Evolutionary conservation across 805 yeast species (phyloP).

Genomic region (Myxozyma geophila): DNA sequence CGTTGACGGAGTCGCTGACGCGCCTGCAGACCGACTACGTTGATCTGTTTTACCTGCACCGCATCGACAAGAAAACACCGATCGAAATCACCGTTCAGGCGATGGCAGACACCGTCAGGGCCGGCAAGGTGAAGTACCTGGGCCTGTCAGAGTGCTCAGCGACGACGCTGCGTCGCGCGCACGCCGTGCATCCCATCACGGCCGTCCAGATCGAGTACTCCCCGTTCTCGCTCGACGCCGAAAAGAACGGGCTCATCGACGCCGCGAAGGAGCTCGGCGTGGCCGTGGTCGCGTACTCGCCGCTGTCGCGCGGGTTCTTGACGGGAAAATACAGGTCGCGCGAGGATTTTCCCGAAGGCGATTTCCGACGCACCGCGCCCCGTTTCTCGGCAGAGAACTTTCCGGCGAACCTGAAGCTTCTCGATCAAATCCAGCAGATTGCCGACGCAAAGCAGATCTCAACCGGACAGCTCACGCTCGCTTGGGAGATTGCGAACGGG

Average conservation of each 20-base stretch:
- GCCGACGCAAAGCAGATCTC: conserved; percentile 55
- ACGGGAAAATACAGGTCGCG: conserved; percentile 61
- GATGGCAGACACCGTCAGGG: conserved; percentile 61
- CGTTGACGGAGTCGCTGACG: conserved; percentile 29
- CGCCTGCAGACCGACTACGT: conserved; percentile 38
- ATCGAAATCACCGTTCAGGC: conserved; percentile 62
- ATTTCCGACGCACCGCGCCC: conserved; percentile 57
- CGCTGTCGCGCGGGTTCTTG: conserved; percentile 77
- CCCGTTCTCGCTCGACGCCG: conserved; percentile 63
- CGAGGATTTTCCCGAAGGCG: conserved; percentile 57
- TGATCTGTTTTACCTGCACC: conserved; percentile 73
- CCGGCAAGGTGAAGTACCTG: conserved; percentile 71
- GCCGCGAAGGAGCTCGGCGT: conserved; percentile 61
- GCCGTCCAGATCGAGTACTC: conserved; percentile 83
- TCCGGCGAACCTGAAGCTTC: conserved; percentile 56
- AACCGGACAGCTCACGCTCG: conserved; percentile 70
- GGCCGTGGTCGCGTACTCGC: conserved; percentile 81
- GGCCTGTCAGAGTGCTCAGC: conserved; percentile 77
- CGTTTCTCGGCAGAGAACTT: conserved; percentile 65
- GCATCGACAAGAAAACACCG: conserved; percentile 63
- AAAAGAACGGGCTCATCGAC: conserved; percentile 65
- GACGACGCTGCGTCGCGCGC: conserved; percentile 63
- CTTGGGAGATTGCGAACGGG: conserved; percentile 60
- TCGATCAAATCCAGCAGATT: conserved; percentile 54
- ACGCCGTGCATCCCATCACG: conserved; percentile 58